A percentile compares a stretch with the other conserved stretches of the same genome.
Evolutionary conservation across 345 rosid genomes (phyloP).

Genomic region (Eucalyptus erythrocorys): DNA sequence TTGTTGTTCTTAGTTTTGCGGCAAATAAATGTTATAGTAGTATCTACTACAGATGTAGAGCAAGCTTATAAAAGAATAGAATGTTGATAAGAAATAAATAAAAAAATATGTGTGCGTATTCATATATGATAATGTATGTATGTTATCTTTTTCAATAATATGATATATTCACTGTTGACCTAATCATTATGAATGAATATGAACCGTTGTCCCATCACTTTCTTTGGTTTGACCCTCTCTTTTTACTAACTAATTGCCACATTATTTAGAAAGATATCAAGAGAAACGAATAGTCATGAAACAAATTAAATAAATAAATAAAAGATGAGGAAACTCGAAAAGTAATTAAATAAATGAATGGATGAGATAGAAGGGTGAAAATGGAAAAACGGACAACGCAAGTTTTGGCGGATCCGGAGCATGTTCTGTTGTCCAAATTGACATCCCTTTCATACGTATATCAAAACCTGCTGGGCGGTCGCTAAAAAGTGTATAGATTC

Average conservation of each 20-base stretch:
- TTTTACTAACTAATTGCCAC: background rate
- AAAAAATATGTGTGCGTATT: rapidly evolving
- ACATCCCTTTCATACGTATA: background rate
- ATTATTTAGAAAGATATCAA: background rate
- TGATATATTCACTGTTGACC: background rate
- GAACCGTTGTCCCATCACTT: background rate
- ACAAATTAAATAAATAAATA: background rate
- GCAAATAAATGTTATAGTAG: background rate
- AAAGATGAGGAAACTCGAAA: background rate
- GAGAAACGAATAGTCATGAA: background rate
- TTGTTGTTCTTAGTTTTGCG: background rate
- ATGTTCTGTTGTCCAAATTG: background rate
- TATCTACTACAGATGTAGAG: background rate
- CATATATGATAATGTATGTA: background rate
- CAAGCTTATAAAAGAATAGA: background rate
- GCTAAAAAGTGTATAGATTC: background rate
- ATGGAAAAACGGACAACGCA: background rate
- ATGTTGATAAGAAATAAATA: too few species aligned
- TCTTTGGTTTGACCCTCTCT: background rate
- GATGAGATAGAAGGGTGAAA: background rate
- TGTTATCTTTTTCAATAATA: background rate
- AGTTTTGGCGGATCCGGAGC: background rate
- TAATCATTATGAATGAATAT: background rate
- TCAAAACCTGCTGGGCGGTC: background rate
- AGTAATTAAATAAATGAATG: background rate